phyloP scores from a whole-genome alignment of 2,329 filamentous ascomycete genomes.

The Aspergillus sp. region DNA sequence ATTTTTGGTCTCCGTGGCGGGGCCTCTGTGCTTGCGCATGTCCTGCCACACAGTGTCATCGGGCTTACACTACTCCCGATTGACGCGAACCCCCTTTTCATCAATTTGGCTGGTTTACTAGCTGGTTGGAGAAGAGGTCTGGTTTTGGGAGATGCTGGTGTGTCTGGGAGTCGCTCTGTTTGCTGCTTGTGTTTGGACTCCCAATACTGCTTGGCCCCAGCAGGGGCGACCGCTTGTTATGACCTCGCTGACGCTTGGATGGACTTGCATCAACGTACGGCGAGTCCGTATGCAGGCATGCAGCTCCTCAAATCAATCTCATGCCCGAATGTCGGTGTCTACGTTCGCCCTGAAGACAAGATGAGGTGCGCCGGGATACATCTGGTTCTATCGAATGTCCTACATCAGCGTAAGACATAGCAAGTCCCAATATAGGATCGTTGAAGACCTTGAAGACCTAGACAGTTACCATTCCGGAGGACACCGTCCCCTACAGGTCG shows the following conservation, averaged over 20 bases:
- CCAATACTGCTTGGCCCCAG: no score
- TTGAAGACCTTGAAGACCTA: neutral
- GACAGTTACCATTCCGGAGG: neutral
- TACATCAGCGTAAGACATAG: neutral
- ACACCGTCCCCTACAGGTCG: neutral
- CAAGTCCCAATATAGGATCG: neutral
- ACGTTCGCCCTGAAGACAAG: neutral
- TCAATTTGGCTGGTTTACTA: conserved; percentile 46
- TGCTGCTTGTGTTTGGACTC: no score
- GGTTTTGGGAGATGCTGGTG: neutral
- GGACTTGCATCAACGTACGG: neutral
- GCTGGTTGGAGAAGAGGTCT: conserved; percentile 48
- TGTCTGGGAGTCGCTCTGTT: neutral
- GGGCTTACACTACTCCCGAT: conserved; percentile 66
- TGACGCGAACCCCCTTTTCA: conserved; percentile 57
- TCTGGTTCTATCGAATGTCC: neutral
- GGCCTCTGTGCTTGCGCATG: conserved; percentile 67
- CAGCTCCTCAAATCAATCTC: neutral
- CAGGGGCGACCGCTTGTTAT: no score
- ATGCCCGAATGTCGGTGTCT: neutral
- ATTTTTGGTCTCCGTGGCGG: conserved; percentile 56
- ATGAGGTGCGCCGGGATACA: neutral
- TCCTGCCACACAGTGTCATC: conserved; percentile 58
- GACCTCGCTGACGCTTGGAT: neutral
- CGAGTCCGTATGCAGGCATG: neutral